These are phyloP conservation scores for Salix viminalis DNA, from an alignment of 345 rosid genomes.

Conservation along the genomic window DNA sequence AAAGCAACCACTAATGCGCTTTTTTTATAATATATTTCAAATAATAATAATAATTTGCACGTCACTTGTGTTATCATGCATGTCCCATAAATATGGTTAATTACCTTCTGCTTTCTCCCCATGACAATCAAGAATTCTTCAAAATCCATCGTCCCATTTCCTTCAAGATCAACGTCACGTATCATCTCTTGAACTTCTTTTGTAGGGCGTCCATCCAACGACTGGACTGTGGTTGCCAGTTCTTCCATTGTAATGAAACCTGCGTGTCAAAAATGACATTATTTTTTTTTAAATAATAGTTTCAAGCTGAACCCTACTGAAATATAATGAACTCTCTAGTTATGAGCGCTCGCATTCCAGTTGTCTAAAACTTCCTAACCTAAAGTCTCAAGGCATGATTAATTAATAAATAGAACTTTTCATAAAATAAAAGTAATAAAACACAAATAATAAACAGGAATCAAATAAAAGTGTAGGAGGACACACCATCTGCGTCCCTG, in stretches of 20 bases:
- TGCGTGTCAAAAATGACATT: neutral
- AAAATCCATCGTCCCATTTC: conserved; percentile 34
- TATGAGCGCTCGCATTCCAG: too few relatives aligned
- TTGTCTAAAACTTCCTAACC: too few relatives aligned
- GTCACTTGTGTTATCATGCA: too few relatives aligned
- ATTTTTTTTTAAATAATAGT: too few relatives aligned
- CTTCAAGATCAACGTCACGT: conserved; percentile 35
- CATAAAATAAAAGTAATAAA: too few relatives aligned
- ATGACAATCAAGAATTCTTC: conserved; percentile 43
- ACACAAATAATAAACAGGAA: neutral
- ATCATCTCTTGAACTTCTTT: conserved; percentile 48
- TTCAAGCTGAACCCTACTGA: too few relatives aligned
- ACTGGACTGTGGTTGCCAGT: conserved; percentile 30
- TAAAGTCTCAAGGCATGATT: too few relatives aligned
- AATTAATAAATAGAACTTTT: too few relatives aligned
- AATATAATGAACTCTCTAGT: neutral
- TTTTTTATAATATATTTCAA: too few relatives aligned
- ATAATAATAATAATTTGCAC: too few relatives aligned
- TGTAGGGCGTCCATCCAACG: conserved; percentile 41
- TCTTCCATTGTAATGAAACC: conserved; percentile 49
- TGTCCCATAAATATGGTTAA: neutral
- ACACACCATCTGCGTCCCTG: conserved; percentile 49
- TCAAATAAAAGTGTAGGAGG: neutral
- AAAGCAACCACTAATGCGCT: neutral
- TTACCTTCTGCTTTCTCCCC: conserved; percentile 47